These are phyloP conservation scores for Aechmea fasciata DNA, from an alignment of 176 grass and related monocot species.

Conservation along the genomic window DNA sequence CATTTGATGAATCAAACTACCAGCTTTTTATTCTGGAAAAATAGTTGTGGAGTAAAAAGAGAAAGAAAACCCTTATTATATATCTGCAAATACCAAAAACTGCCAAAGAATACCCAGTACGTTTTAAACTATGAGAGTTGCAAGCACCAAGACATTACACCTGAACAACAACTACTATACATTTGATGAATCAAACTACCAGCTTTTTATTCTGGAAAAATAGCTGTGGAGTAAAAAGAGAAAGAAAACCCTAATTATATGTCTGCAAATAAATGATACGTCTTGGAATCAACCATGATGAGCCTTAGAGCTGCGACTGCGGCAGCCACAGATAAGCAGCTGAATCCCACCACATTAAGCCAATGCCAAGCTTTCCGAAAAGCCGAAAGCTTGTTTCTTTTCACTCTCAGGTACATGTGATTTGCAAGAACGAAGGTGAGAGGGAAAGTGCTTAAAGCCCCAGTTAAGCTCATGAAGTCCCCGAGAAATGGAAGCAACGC, in stretches of 20 bases:
- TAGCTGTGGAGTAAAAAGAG: neutral
- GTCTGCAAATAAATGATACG: constrained; percentile 92
- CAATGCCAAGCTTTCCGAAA: constrained; percentile 76
- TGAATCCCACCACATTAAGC: constrained; percentile 78
- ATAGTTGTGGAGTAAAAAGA: neutral
- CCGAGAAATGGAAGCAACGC: constrained; percentile 74
- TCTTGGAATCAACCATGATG: constrained; percentile 59
- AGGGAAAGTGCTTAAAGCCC: constrained; percentile 82
- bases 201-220: too few relatives aligned
- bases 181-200: too few relatives aligned
- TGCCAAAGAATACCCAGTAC: too few relatives aligned
- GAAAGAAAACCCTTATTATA: constrained; percentile 33
- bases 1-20: too few relatives aligned
- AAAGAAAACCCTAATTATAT: constrained; percentile 35
- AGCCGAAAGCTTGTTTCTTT: constrained; percentile 42
- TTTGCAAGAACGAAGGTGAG: constrained; percentile 93
- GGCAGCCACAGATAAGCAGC: constrained; percentile 38
- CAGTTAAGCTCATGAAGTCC: constrained; percentile 96
- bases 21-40: too few relatives aligned
- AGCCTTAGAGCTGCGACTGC: constrained; percentile 70
- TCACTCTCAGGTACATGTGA: constrained; percentile 86
- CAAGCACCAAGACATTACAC: too few relatives aligned
- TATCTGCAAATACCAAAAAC: constrained; percentile 92
- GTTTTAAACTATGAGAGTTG: too few relatives aligned
- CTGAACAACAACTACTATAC: too few relatives aligned